phyloP scores from a whole-genome alignment of 768 basidiomycete species.

The Inosperma sp. region DNA sequence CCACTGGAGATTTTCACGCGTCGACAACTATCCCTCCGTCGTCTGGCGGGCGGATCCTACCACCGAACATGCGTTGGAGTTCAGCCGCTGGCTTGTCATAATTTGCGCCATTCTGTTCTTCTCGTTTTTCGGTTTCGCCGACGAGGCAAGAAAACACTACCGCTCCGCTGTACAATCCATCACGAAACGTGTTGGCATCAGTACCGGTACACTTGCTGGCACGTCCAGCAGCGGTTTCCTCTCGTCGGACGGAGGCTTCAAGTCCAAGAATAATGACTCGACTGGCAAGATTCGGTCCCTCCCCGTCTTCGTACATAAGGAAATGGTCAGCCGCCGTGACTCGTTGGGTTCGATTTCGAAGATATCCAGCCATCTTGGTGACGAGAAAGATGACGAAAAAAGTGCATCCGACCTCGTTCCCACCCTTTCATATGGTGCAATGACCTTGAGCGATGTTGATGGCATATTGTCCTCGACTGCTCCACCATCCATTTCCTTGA shows the following conservation, averaged over 20 bases:
- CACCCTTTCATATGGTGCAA: conserved; percentile 31
- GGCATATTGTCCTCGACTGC: conserved; percentile 37
- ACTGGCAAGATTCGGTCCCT: conserved; percentile 32
- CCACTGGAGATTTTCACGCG: conserved; percentile 46
- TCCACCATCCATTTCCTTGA: conserved; percentile 26
- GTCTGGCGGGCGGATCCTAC: conserved; percentile 36
- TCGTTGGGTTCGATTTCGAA: no score
- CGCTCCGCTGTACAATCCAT: conserved; percentile 34
- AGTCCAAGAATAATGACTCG: conserved; percentile 21
- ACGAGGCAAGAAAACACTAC: conserved; percentile 56
- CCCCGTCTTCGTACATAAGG: conserved; percentile 44
- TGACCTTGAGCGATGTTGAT: conserved; percentile 35
- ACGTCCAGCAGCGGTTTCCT: conserved; percentile 25
- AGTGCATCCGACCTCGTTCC: conserved; percentile 31
- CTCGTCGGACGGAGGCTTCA: conserved; percentile 22
- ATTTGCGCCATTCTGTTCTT: conserved; percentile 57
- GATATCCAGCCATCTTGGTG: no score
- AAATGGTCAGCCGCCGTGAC: no score
- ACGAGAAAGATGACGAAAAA: conserved; percentile 34
- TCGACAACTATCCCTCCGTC: conserved; percentile 38
- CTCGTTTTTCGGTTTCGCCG: conserved; percentile 60
- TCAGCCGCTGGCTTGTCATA: conserved; percentile 45
- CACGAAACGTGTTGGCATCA: conserved; percentile 34
- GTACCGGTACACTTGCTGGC: conserved; percentile 13
- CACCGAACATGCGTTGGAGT: conserved; percentile 31